Evolutionary conservation across 164 flowering plant species (phyloP).

Genomic region (Akebia trifoliata): DNA sequence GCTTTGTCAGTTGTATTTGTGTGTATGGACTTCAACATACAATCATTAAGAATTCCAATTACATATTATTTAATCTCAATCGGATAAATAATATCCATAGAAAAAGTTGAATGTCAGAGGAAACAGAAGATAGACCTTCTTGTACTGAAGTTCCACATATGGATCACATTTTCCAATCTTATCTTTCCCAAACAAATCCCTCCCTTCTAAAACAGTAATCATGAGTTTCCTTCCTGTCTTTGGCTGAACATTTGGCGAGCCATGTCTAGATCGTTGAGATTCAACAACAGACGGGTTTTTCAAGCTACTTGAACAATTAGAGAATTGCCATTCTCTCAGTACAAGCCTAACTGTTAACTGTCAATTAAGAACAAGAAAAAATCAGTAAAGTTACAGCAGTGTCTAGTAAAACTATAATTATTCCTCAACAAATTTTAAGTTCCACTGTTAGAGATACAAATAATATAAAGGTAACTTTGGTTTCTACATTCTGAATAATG

Average conservation of each 20-base stretch:
- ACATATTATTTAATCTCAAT: no score
- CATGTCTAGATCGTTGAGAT: conserved; percentile 39
- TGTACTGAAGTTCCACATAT: conserved; percentile 83
- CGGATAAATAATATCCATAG: no score
- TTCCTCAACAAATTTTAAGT: no score
- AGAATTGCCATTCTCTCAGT: conserved; percentile 84
- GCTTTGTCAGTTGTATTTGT: conserved; percentile 5
- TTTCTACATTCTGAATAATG: no score
- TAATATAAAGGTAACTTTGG: no score
- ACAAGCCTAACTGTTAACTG: conserved; percentile 79
- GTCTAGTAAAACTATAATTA: no score
- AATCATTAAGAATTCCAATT: no score
- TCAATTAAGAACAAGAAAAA: conserved; percentile 10
- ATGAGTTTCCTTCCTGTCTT: conserved; percentile 76
- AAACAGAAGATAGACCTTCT: conserved; percentile 62
- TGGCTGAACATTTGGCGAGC: conserved; percentile 41
- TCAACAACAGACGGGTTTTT: conserved; percentile 20
- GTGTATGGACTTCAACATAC: no score
- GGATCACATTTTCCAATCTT: conserved; percentile 61
- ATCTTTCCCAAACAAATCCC: conserved; percentile 52
- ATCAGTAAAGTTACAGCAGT: no score
- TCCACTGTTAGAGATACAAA: no score
- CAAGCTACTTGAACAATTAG: conserved; percentile 67
- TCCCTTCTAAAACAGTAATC: conserved; percentile 70
- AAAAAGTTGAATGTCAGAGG: neutral